Conservation (phyloP, 768 basidiomycete species). For the Naganishia randhawae region DNA sequence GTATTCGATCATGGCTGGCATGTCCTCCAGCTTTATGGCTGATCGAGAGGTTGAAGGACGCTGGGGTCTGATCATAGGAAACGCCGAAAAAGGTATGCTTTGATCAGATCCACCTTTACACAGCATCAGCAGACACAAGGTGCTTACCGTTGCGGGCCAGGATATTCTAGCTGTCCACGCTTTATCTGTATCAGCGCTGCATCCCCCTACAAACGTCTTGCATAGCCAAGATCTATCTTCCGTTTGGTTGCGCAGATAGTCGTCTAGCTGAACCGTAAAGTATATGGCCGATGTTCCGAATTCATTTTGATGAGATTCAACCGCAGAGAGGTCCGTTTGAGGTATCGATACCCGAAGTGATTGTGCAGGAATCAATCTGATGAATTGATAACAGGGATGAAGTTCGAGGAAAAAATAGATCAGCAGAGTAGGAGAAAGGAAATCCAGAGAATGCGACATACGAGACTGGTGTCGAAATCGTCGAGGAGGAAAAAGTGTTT, state of each 20-base stretch:
- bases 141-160: conserved; percentile 11
- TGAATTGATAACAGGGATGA: no score
- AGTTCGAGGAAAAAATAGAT: neutral
- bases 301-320: neutral
- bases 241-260: neutral
- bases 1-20: neutral
- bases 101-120: neutral
- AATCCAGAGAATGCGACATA: neutral
- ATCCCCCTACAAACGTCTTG: neutral
- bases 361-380: neutral
- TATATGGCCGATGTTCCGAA: neutral
- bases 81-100: no score
- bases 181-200: neutral
- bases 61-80: neutral
- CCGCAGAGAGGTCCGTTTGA: neutral
- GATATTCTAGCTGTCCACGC: conserved; percentile 20
- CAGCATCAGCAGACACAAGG: neutral
- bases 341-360: neutral
- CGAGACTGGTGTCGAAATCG: no score
- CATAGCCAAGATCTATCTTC: neutral
- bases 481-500: neutral
- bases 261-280: neutral
- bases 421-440: neutral
- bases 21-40: neutral
- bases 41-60: neutral